phyloP scores from a whole-genome alignment of 2,329 filamentous ascomycete species.

The Paecilomyces variotii region DNA sequence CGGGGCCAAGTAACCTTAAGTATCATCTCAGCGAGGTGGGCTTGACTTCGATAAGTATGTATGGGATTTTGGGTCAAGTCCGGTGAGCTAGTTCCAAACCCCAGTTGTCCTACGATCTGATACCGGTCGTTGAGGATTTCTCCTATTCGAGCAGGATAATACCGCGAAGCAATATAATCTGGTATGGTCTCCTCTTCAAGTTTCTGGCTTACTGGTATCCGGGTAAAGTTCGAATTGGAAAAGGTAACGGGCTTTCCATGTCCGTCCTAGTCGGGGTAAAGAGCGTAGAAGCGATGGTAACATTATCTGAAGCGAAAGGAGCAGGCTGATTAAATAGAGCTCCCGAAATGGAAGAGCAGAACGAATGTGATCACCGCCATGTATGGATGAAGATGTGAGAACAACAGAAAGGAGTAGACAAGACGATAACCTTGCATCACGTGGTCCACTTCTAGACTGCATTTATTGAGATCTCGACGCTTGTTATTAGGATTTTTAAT shows the following conservation, averaged over 20 bases:
- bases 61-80: constrained; percentile 30
- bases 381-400: too few species aligned
- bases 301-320: constrained; percentile 2
- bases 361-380: too few species aligned
- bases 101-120: constrained; percentile 28
- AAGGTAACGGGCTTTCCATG: constrained; percentile 26
- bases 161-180: constrained; percentile 10
- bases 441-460: too few species aligned
- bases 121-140: constrained; percentile 22
- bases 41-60: constrained; percentile 35
- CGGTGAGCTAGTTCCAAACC: constrained; percentile 27
- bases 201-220: constrained; percentile 13
- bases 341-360: too few species aligned
- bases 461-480: too few species aligned
- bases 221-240: constrained; percentile 19
- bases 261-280: constrained; percentile 15
- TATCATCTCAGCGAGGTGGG: constrained; percentile 44
- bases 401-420: too few species aligned
- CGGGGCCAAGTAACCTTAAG: constrained; percentile 34
- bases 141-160: constrained; percentile 23
- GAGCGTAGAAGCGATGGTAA: constrained; percentile 13
- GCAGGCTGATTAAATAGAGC: too few species aligned
- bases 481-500: too few species aligned
- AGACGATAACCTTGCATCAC: too few species aligned
- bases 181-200: constrained; percentile 28